Evolutionary conservation across 2,329 filamentous ascomycete genomes (phyloP).

Genomic region (Aspergillus persii): DNA sequence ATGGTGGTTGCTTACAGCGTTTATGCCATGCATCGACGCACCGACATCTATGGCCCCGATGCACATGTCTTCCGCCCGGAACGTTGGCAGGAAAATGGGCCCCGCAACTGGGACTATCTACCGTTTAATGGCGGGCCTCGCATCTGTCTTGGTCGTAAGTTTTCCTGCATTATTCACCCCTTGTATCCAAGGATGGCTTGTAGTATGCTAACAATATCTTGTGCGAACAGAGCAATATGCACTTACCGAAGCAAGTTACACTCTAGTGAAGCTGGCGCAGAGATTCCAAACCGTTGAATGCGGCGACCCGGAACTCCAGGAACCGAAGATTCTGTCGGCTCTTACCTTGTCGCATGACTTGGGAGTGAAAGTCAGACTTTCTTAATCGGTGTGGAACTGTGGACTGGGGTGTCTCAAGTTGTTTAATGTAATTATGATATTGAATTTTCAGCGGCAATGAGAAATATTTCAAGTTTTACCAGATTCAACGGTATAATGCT

Average conservation of each 20-base stretch:
- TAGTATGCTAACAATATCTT: neutral
- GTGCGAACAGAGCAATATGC: conserved; percentile 40
- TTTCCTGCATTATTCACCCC: neutral
- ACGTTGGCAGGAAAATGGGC: conserved; percentile 45
- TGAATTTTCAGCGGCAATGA: no score
- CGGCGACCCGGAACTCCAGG: conserved; percentile 28
- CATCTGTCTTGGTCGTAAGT: conserved; percentile 42
- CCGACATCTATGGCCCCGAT: conserved; percentile 46
- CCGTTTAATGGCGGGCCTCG: conserved; percentile 41
- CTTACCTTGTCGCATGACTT: conserved; percentile 32
- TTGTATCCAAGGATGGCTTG: no score
- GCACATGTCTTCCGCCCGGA: conserved; percentile 49
- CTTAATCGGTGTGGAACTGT: conserved; percentile 7
- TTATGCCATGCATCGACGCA: conserved; percentile 70
- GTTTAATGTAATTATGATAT: neutral
- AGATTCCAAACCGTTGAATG: conserved; percentile 37
- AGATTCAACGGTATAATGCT: no score
- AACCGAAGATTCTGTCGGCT: conserved; percentile 30
- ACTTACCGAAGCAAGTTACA: conserved; percentile 43
- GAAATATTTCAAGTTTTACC: no score
- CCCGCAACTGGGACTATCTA: conserved; percentile 38
- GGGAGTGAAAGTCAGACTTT: conserved; percentile 30
- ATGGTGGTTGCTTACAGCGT: conserved; percentile 65
- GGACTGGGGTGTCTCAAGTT: neutral
- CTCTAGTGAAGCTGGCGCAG: conserved; percentile 38